Conservation (phyloP, 2,329 filamentous ascomycete species). For the Diaporthe sp. region DNA sequence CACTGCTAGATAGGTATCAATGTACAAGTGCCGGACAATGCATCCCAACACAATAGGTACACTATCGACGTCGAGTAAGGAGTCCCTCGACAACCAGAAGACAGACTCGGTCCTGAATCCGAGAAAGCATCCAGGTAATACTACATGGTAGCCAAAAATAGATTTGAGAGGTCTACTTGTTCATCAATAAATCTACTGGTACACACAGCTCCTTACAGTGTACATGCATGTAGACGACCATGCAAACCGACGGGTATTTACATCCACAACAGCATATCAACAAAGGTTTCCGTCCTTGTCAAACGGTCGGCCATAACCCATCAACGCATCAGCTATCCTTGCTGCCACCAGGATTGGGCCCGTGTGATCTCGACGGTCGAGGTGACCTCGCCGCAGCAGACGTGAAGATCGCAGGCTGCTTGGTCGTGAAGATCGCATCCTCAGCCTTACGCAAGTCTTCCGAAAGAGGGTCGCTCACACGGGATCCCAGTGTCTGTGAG, state of each 20-base stretch:
- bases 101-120: neutral
- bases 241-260: neutral
- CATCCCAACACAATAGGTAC: neutral
- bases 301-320: neutral
- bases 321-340: neutral
- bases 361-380: neutral
- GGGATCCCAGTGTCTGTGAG: too few relatives aligned
- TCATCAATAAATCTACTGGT: neutral
- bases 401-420: neutral
- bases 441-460: neutral
- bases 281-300: too few relatives aligned
- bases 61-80: neutral
- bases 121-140: neutral
- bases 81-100: neutral
- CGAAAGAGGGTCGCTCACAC: neutral
- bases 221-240: neutral
- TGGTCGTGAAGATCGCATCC: constrained; percentile 3
- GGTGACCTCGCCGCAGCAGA: neutral
- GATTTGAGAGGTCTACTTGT: neutral
- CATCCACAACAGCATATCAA: neutral
- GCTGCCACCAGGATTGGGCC: neutral
- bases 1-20: neutral
- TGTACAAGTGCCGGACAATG: neutral
- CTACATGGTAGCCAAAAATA: neutral
- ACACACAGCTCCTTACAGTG: neutral